Conservation (phyloP, 1,139 yeast species). For the Lodderomyces oxycetoniae region DNA sequence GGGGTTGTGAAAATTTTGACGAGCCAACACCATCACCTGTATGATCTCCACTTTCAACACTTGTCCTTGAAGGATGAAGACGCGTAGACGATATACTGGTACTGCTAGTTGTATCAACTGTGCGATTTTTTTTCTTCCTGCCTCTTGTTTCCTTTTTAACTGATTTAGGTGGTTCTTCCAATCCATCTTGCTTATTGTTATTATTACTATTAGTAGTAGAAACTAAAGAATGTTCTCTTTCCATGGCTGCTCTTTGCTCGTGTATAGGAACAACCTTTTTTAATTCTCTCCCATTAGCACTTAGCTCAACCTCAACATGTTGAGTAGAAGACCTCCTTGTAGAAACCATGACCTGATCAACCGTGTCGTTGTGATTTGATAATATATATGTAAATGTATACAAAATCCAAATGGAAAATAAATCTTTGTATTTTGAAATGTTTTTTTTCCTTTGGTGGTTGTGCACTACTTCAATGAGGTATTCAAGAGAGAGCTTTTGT, state of each 20-base stretch:
- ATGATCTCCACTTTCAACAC: neutral
- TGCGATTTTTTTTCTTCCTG: slow-evolving; percentile 8
- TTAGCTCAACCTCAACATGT: slow-evolving; percentile 11
- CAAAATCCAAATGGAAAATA: too few species aligned
- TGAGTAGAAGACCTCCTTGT: slow-evolving; percentile 13
- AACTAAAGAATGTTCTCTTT: too few species aligned
- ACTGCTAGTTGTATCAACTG: neutral
- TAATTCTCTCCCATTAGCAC: slow-evolving; percentile 13
- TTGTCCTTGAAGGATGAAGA: too few species aligned
- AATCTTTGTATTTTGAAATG: too few species aligned
- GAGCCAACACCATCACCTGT: neutral
- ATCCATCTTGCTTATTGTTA: neutral
- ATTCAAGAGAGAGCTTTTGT: neutral
- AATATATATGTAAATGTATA: too few species aligned
- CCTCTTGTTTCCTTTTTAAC: slow-evolving; percentile 14
- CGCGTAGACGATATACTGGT: slow-evolving; percentile 1
- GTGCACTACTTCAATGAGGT: neutral
- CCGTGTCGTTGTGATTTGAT: too few species aligned
- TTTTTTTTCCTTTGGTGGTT: too few species aligned
- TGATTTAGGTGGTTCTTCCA: slow-evolving; percentile 5
- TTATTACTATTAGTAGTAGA: too few species aligned
- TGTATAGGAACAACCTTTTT: slow-evolving; percentile 10
- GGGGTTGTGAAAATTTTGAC: slow-evolving; percentile 1
- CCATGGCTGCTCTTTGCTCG: slow-evolving; percentile 5
- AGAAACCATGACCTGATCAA: slow-evolving; percentile 14